Base-by-base conservation (phyloP, 441 rosid species). In the Eruca vesicaria region DNA sequence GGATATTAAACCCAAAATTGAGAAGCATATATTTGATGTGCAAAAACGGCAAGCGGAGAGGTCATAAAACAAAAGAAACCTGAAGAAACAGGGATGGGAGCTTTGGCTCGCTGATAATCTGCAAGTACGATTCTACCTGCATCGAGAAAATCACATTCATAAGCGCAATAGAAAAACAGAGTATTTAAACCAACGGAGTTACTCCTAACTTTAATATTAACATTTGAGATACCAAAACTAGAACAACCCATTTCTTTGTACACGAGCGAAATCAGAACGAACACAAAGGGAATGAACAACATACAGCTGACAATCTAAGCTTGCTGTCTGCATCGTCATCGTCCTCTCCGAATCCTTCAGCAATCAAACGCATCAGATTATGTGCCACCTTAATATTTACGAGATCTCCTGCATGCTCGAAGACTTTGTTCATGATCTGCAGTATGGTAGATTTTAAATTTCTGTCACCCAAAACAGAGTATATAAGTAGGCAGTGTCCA, bases 401-500 rank as follows among this genome's bases (percentile, higher is more conserved):
- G 75, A 96, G 79, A 85, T 91, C 97, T 66, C 97, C 98, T 1
- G 97, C 99, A 83, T 93, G 99, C 91, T 93, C 96, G 78, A 96
- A 91, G 69, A 93, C 99, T 86, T 83, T 93, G 84, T 93, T 93
- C 98, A 96, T 96, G 77, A 89, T 89, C 98, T 93, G 87, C 71
- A 61, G 57, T 77, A 63, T 66, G 62, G 66, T 74, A 55, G 66
- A 57, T 70, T 38, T 50, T 21, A 56, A 28, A 73, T 63, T 33
- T 79, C 15, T 57, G 18, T 29, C 66, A 62, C 59, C 67, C 12
- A 14, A 71, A 12, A 20, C 14, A 43, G 63, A 36, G 26, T n/a
- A 23, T 19, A 52, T 38, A 21, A 14, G 31, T 20, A 48, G 36
- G 63, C 10, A 69, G 60, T n/a, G 35, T 66, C 36, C 55, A 63